Base-by-base conservation (phyloP, 805 yeast species). In the Cyberlindnera mrakii region DNA sequence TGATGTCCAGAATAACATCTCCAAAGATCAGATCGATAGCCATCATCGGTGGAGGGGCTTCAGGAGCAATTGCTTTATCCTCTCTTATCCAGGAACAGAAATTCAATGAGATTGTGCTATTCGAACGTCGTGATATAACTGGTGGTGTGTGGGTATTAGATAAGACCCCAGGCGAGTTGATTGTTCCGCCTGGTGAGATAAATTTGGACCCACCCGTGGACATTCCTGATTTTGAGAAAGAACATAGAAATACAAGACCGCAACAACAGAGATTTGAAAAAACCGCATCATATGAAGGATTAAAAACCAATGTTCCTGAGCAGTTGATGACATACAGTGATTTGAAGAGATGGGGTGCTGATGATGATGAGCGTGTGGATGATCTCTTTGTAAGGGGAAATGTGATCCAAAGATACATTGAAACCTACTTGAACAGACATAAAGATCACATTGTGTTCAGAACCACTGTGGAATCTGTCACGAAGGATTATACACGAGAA, bases 321-420 rank as follows among this genome's bases (percentile, higher is more conserved):
- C 59, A 55, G 14, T 42, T 70, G 42, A 72, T 72, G 77, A 69
- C 77, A 0, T 72, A 52, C 39, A 64, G 71, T 39, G 77, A 72
- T 47, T 49, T 50, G 10, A 63, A 60, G 38, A 42, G 46, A 20
- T 72, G 76, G 75, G 54, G 44, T 5, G 49, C 46, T 25, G 13
- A 32, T 0, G 46, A 33, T 10, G 57, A 51, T 4, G 51, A 50
- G 16, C 57, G 58, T 54, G 31, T 55, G 64, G 37, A 74, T 67
- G 35, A 55, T 54, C 15, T 80, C 72, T 57, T 77, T 80, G 10
- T 58, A 58, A 50, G 57, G 6, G 70, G 88, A 41, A 43, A 53
- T 1, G 80, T 75, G 20, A 85, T 85, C 8, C 67, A 70, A 32
- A 50, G 70, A 19, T 86, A 85, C 58, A 55, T 85, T 39, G 62